Conservation (phyloP, 306 rosid genomes). For the Cajanus cajan region DNA sequence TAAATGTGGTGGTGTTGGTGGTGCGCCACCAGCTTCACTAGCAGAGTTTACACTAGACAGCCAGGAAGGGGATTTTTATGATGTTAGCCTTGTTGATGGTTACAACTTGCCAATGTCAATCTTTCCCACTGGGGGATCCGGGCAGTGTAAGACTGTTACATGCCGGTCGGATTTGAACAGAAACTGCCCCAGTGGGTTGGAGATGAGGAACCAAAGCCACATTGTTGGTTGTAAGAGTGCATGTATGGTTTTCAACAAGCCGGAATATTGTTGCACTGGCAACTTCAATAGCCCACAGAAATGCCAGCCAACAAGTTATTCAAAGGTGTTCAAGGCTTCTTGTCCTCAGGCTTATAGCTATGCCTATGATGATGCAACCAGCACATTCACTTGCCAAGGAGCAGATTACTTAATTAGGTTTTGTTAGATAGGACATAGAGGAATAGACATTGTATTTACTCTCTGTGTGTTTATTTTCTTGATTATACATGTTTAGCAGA, state of each 20-base stretch:
- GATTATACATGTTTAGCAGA: not conserved
- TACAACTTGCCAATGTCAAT: constrained; percentile 57
- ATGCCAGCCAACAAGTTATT: constrained; percentile 46
- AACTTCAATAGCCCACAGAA: constrained; percentile 39
- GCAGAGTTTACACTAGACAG: constrained; percentile 68
- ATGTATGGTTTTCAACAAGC: constrained; percentile 49
- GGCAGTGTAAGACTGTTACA: constrained; percentile 23
- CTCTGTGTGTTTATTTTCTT: not conserved
- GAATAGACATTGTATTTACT: not conserved
- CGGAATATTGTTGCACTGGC: constrained; percentile 58
- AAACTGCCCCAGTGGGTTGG: constrained; percentile 46
- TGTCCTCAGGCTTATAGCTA: constrained; percentile 65
- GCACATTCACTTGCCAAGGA: constrained; percentile 59
- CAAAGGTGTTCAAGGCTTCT: constrained; percentile 55
- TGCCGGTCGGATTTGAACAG: constrained; percentile 41
- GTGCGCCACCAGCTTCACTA: constrained; percentile 53
- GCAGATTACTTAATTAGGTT: constrained; percentile 53
- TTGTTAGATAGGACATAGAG: constrained; percentile 39
- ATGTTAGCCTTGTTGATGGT: constrained; percentile 73
- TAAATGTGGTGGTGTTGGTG: constrained; percentile 49
- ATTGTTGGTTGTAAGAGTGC: constrained; percentile 59
- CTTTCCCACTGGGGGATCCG: constrained; percentile 38
- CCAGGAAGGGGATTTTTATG: constrained; percentile 51
- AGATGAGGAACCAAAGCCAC: constrained; percentile 32
- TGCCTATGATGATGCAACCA: constrained; percentile 66